Evolutionary conservation across 192 early-diverging fungal genomes (phyloP).

Genomic region (Backusella tarrabulga): DNA sequence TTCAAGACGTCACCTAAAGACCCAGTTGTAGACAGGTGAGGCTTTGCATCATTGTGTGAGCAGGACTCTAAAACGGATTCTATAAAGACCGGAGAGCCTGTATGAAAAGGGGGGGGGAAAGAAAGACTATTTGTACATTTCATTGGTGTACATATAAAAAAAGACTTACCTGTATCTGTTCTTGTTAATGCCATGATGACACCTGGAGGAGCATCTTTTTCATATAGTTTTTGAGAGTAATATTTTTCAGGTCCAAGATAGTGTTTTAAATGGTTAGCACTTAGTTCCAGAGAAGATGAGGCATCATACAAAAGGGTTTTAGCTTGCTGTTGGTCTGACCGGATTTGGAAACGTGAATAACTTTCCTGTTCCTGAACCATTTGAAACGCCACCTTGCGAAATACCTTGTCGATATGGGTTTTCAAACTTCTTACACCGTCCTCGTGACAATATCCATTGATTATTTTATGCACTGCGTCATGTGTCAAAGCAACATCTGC

Average conservation of each 20-base stretch:
- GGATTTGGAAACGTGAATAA: neutral
- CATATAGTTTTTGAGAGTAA: slow-evolving; percentile 86
- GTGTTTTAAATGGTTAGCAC: slow-evolving; percentile 75
- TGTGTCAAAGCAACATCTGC: slow-evolving; percentile 65
- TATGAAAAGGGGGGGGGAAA: slow-evolving; percentile 21
- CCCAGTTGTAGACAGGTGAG: slow-evolving; percentile 79
- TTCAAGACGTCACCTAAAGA: slow-evolving; percentile 99
- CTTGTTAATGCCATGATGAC: slow-evolving; percentile 96
- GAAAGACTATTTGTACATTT: neutral
- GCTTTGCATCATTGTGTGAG: slow-evolving; percentile 47
- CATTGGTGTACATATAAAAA: neutral
- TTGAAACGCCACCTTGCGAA: slow-evolving; percentile 84
- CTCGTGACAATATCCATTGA: slow-evolving; percentile 92
- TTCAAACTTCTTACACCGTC: slow-evolving; percentile 96
- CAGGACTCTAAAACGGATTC: slow-evolving; percentile 87
- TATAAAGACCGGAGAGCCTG: slow-evolving; percentile 86
- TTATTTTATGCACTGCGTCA: slow-evolving; percentile 81
- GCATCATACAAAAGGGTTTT: slow-evolving; percentile 45
- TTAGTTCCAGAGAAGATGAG: slow-evolving; percentile 61
- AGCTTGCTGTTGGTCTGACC: slow-evolving; percentile 11
- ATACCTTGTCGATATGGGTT: slow-evolving; percentile 98
- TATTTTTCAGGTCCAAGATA: slow-evolving; percentile 89
- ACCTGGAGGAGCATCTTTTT: slow-evolving; percentile 74
- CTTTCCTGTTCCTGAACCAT: neutral
- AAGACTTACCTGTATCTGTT: slow-evolving; percentile 81